Conservation (phyloP, 2,329 filamentous ascomycete species). For the Beauveria bassiana region DNA sequence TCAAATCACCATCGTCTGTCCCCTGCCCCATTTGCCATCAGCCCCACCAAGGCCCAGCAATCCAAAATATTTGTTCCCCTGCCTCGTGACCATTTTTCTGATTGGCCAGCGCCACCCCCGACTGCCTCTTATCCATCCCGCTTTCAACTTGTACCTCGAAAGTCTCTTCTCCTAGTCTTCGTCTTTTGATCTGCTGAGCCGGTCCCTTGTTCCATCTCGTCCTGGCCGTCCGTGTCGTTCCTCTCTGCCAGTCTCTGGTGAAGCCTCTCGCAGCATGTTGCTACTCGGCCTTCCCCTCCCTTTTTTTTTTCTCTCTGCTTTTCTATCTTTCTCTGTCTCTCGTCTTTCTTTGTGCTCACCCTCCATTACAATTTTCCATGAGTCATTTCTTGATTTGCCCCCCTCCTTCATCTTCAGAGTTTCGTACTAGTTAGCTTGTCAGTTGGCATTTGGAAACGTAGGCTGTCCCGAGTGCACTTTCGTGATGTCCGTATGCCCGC, state of each 20-base stretch:
- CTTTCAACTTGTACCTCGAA: constrained; percentile 20
- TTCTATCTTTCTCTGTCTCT: constrained; percentile 15
- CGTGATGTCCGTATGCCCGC: not conserved
- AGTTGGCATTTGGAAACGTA: not conserved
- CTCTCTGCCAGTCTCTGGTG: not conserved
- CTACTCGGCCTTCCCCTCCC: constrained; percentile 13
- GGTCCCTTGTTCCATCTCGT: constrained; percentile 2
- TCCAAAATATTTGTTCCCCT: constrained; percentile 25
- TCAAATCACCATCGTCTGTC: not conserved
- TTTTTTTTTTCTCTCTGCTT: constrained; percentile 16
- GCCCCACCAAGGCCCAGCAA: not conserved
- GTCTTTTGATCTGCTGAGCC: constrained; percentile 9
- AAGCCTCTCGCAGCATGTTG: constrained; percentile 13
- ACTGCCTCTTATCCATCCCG: too few relatives aligned
- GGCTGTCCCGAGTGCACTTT: not conserved
- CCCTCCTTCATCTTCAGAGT: constrained; percentile 16
- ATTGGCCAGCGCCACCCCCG: constrained; percentile 26
- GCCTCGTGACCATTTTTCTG: constrained; percentile 30
- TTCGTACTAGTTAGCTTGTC: constrained; percentile 17
- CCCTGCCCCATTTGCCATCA: not conserved
- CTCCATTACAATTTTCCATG: constrained; percentile 24
- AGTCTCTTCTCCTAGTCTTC: not conserved
- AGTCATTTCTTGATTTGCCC: constrained; percentile 21
- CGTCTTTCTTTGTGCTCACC: constrained; percentile 13
- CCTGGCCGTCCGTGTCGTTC: not conserved